Conservation (phyloP, 73 alveolate genomes). For the Tetrahymena borealis region DNA sequence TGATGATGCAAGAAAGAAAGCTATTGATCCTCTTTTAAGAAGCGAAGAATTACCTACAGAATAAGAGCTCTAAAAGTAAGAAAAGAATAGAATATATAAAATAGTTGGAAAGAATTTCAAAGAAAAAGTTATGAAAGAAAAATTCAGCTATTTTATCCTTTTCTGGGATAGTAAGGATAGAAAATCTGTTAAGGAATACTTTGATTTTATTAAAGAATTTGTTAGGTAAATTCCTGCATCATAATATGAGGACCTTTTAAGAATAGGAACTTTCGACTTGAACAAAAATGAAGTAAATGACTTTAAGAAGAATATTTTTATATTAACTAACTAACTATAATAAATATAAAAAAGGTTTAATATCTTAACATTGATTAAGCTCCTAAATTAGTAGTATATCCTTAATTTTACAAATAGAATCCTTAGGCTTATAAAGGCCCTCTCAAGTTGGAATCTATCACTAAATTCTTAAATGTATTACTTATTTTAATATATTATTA, state of each 20-base stretch:
- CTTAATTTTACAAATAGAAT: neutral
- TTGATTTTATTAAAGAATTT: neutral
- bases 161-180: neutral
- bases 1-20: neutral
- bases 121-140: neutral
- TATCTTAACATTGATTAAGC: neutral
- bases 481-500: neutral
- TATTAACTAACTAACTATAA: neutral
- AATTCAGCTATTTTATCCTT: neutral
- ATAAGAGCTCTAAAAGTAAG: neutral
- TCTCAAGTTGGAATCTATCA: neutral
- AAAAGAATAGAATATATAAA: neutral
- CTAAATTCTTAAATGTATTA: neutral
- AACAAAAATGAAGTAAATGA: neutral
- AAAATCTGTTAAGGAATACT: neutral
- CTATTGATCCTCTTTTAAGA: neutral
- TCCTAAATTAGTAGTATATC: neutral
- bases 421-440: neutral
- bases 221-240: neutral
- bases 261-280: neutral
- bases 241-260: neutral
- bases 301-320: neutral
- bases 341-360: neutral
- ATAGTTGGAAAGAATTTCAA: neutral
- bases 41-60: neutral